Percentiles rank a stretch among this genome's conserved stretches.
phyloP scores from a whole-genome alignment of 176 grass and related monocot genomes.

The Aechmea fasciata region DNA sequence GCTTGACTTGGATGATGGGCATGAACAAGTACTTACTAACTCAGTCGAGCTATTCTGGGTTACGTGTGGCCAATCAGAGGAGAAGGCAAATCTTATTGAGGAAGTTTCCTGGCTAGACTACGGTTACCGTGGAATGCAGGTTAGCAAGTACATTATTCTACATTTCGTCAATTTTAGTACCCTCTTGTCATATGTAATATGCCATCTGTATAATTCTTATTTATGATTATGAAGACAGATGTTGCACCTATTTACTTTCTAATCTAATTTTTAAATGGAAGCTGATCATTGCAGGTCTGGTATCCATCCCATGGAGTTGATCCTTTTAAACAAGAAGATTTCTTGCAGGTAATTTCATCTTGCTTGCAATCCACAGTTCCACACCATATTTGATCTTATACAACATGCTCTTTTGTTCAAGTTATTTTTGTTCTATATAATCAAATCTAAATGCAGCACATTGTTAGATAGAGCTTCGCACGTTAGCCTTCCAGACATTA shows the following conservation, averaged over 20 bases:
- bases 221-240: neutral
- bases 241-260: neutral
- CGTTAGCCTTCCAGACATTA: no score
- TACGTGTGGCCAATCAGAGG: constrained; percentile 69
- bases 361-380: neutral
- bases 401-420: no score
- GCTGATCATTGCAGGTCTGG: constrained; percentile 71
- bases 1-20: constrained; percentile 91
- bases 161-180: neutral
- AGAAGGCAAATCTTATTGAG: constrained; percentile 90
- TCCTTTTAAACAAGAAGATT: constrained; percentile 95
- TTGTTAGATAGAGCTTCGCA: no score
- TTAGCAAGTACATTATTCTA: constrained; percentile 11
- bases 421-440: no score
- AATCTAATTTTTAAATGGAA: constrained; percentile 5
- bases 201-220: neutral
- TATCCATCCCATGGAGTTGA: constrained; percentile 75
- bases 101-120: constrained; percentile 99
- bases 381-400: no score
- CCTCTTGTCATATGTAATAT: neutral
- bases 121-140: constrained; percentile 97
- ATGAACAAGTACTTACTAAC: constrained; percentile 78
- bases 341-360: constrained; percentile 67
- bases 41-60: constrained; percentile 97
- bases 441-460: no score